Evolutionary conservation across 352 stramenopile species (phyloP), one percentile per base, ranked within the genome.

Genomic region (Pelagophyceae sp.): DNA sequence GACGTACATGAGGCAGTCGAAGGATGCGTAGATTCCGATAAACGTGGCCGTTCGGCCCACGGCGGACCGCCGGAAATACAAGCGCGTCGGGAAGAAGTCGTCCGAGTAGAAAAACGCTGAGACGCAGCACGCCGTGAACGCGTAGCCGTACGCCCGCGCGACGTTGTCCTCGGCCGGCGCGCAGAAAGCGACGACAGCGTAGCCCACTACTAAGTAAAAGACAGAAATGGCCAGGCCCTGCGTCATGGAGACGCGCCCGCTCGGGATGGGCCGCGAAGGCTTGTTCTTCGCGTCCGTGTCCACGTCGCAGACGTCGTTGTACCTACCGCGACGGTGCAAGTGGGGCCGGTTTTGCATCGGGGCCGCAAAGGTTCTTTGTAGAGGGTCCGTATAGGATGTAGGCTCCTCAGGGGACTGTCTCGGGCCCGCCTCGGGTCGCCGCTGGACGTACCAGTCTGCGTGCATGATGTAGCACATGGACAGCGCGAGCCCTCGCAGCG

Each of bases 301-400:
- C 17, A 61, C 50, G 50, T 61, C 50, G 50, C 50, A 61, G 50
- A 61, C 50, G 50, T 61, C 50, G 50, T 61, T 61, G n/a, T n/a
- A n/a, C n/a, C n/a, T n/a, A n/a, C n/a, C n/a, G n/a, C n/a, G n/a
- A n/a, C n/a, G n/a, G n/a, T n/a, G n/a, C n/a, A n/a, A n/a, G n/a
- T n/a, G n/a, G n/a, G n/a, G n/a, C n/a, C n/a, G n/a, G n/a, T n/a
- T n/a, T n/a, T n/a, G n/a, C n/a, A n/a, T n/a, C n/a, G n/a, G n/a
- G n/a, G n/a, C n/a, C n/a, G n/a, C n/a, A n/a, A n/a, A n/a, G n/a
- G n/a, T n/a, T n/a, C n/a, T n/a, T n/a, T n/a, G n/a, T n/a, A n/a
- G n/a, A n/a, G n/a, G n/a, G n/a, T n/a, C n/a, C n/a, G n/a, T n/a
- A n/a, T n/a, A n/a, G n/a, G n/a, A n/a, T n/a, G n/a, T n/a, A n/a